Evolutionary conservation across 257 asterid genomes (phyloP).

Genomic region (Nicotiana sylvestris): DNA sequence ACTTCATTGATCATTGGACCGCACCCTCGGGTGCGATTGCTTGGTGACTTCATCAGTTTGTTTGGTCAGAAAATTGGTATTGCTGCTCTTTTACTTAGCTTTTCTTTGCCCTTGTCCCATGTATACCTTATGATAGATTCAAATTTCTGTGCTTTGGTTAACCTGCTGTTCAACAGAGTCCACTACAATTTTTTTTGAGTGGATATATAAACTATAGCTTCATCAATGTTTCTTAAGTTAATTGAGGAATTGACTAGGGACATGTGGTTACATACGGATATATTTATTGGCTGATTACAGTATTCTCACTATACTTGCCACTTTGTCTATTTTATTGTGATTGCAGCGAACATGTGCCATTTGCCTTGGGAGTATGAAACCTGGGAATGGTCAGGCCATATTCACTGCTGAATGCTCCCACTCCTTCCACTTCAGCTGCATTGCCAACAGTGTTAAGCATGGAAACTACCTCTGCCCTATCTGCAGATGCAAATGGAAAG

Average conservation of each 20-base stretch:
- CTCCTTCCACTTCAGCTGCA: constrained; percentile 36
- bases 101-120: not conserved
- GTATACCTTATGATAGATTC: not conserved
- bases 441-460: constrained; percentile 29
- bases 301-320: constrained; percentile 4
- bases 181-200: not conserved
- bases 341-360: constrained; percentile 33
- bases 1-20: too few species aligned
- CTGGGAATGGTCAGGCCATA: constrained; percentile 32
- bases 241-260: not conserved
- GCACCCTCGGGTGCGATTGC: not conserved
- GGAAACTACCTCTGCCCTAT: constrained; percentile 34
- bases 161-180: not conserved
- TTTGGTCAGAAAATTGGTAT: not conserved
- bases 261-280: not conserved
- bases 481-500: constrained; percentile 35
- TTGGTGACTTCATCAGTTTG: not conserved
- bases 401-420: constrained; percentile 42
- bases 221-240: not conserved
- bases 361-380: constrained; percentile 27
- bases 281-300: not conserved
- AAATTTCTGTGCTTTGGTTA: not conserved
- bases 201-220: not conserved
- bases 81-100: not conserved
- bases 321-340: not conserved